A percentile compares a stretch with the other conserved stretches of the same genome.
phyloP scores from a whole-genome alignment of 2,329 filamentous ascomycete genomes.

The Fonsecaea pedrosoi region DNA sequence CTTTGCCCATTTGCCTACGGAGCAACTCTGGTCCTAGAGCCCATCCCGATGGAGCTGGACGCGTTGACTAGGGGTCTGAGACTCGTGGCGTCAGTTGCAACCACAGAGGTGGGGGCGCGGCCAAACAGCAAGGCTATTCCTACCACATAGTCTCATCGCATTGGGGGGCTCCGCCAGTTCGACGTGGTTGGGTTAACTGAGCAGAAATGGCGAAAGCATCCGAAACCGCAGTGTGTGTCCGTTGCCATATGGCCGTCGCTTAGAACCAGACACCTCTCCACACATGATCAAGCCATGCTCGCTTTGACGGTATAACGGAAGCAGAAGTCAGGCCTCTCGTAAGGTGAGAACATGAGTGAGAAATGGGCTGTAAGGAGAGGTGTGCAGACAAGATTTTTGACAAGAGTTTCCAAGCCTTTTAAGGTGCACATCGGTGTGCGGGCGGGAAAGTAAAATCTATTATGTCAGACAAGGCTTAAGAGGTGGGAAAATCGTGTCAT shows the following conservation, averaged over 20 bases:
- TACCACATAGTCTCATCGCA: neutral
- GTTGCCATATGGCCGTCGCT: neutral
- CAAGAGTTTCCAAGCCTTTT: slow-evolving; percentile 9
- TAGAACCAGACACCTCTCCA: neutral
- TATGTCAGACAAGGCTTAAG: neutral
- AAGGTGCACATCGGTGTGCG: neutral
- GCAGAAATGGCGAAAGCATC: neutral
- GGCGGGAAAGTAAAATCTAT: neutral
- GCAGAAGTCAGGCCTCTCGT: neutral
- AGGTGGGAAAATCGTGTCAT: neutral
- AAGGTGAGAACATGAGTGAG: neutral
- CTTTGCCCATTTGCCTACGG: neutral
- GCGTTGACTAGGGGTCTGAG: slow-evolving; percentile 3
- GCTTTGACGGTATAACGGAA: neutral
- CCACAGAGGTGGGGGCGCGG: slow-evolving; percentile 7
- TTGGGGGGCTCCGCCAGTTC: neutral
- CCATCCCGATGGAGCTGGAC: neutral
- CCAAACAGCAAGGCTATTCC: neutral
- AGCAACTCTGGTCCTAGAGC: slow-evolving; percentile 3
- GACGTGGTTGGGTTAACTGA: neutral
- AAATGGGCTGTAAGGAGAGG: neutral
- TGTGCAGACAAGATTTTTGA: slow-evolving; percentile 15
- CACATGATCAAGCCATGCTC: neutral
- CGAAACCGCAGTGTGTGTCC: neutral
- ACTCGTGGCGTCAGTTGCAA: slow-evolving; percentile 19